A percentile compares a stretch with the other conserved stretches of the same genome.
Conservation (phyloP, 1,139 yeast genomes). For the Geotrichum australiense region DNA sequence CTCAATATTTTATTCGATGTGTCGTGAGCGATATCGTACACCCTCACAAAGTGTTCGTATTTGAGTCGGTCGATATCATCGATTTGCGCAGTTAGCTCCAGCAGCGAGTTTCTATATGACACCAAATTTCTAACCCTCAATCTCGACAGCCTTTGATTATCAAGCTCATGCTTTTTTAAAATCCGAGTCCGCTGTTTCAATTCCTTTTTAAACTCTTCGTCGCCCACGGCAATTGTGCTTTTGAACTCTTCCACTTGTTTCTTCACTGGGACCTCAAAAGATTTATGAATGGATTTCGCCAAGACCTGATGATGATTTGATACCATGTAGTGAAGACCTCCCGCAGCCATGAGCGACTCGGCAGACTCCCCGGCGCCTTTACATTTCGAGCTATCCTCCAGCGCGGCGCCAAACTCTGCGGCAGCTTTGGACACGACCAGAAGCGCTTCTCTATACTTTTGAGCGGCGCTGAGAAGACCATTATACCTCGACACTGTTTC, state of each 20-base stretch:
- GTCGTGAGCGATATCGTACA: conserved; percentile 54
- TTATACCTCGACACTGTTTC: conserved; percentile 43
- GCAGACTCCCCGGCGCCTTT: conserved; percentile 59
- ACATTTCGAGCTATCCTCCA: conserved; percentile 63
- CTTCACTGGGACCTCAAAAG: conserved; percentile 52
- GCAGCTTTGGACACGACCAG: conserved; percentile 52
- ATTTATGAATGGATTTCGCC: conserved; percentile 46
- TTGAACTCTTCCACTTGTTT: conserved; percentile 24
- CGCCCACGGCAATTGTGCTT: conserved; percentile 36
- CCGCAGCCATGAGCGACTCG: conserved; percentile 63
- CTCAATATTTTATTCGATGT: conserved; percentile 49
- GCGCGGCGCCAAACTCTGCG: conserved; percentile 63
- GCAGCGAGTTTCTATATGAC: conserved; percentile 56
- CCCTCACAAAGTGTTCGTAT: conserved; percentile 60
- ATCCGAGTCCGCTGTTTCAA: conserved; percentile 49
- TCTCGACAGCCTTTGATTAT: conserved; percentile 49
- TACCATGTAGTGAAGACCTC: conserved; percentile 70
- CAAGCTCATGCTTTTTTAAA: conserved; percentile 50
- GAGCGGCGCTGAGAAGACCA: conserved; percentile 47
- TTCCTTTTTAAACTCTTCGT: conserved; percentile 47
- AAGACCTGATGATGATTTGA: conserved; percentile 74
- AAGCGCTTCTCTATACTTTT: conserved; percentile 46
- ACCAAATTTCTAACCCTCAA: conserved; percentile 44
- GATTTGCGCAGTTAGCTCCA: conserved; percentile 62
- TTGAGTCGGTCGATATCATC: conserved; percentile 73